These are phyloP conservation scores for Aspergillus neotritici DNA, from an alignment of 2,329 filamentous ascomycete genomes.

Conservation along the genomic window DNA sequence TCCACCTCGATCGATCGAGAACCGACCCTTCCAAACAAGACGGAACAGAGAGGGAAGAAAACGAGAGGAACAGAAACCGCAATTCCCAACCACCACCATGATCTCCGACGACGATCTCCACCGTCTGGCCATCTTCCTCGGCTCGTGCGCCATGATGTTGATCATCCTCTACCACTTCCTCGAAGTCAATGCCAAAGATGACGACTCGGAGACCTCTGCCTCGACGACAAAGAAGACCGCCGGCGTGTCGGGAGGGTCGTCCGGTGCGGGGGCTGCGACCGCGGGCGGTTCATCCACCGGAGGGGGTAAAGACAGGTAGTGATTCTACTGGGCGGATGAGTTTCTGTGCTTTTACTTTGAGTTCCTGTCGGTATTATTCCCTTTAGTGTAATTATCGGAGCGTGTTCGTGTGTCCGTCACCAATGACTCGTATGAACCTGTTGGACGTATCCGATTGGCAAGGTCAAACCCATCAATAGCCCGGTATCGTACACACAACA, in stretches of 20 bases:
- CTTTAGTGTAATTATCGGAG: background rate
- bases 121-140: conserved; percentile 85
- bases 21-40: no score
- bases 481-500: no score
- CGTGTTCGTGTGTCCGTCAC: no score
- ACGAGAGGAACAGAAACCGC: no score
- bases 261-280: conserved; percentile 5
- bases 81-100: conserved; percentile 51
- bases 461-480: no score
- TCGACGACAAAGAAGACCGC: conserved; percentile 12
- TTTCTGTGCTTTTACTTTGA: conserved; percentile 1
- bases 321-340: background rate
- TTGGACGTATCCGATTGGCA: no score
- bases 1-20: no score
- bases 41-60: no score
- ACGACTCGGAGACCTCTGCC: conserved; percentile 18
- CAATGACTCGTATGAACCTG: no score
- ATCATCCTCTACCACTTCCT: conserved; percentile 96
- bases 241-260: conserved; percentile 1
- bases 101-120: conserved; percentile 92
- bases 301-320: conserved; percentile 14
- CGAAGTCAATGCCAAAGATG: conserved; percentile 77
- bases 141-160: conserved; percentile 80
- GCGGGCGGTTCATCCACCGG: conserved; percentile 13
- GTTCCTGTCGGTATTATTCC: background rate